Evolutionary conservation across 345 rosid genomes (phyloP).

Genomic region (Eucalyptus marginata): DNA sequence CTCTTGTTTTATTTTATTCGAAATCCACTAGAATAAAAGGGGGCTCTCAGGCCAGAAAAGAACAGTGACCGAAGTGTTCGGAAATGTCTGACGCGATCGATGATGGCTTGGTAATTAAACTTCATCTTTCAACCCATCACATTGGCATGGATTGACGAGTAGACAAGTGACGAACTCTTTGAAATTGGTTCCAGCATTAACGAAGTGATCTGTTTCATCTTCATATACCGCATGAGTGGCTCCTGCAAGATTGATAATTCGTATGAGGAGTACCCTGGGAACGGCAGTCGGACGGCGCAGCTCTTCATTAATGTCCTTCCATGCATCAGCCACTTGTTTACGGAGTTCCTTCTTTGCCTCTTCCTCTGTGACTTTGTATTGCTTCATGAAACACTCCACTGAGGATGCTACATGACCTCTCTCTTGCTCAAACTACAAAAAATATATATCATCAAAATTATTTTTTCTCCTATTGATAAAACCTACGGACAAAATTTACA

Average conservation of each 20-base stretch:
- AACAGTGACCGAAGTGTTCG: neutral
- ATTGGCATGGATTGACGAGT: neutral
- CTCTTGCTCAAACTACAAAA: neutral
- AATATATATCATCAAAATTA: neutral
- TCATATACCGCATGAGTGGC: constrained; percentile 3
- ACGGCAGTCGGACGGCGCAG: neutral
- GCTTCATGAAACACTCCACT: neutral
- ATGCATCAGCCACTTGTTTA: neutral
- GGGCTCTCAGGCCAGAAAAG: too few relatives aligned
- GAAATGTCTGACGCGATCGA: neutral
- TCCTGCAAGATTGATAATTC: neutral
- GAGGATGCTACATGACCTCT: neutral
- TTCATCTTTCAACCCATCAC: neutral
- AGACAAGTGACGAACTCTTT: neutral
- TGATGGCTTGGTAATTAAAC: neutral
- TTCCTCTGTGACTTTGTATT: neutral
- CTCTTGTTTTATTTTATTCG: too few relatives aligned
- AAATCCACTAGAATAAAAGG: too few relatives aligned
- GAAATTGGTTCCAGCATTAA: neutral
- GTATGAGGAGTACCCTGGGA: neutral
- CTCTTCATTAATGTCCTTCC: constrained; percentile 11
- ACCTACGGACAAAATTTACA: too few relatives aligned
- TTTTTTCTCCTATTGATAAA: neutral
- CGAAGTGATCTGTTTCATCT: neutral
- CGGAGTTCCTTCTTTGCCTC: neutral